phyloP scores from a whole-genome alignment of 768 basidiomycete species.

The Lentinus brumalis region DNA sequence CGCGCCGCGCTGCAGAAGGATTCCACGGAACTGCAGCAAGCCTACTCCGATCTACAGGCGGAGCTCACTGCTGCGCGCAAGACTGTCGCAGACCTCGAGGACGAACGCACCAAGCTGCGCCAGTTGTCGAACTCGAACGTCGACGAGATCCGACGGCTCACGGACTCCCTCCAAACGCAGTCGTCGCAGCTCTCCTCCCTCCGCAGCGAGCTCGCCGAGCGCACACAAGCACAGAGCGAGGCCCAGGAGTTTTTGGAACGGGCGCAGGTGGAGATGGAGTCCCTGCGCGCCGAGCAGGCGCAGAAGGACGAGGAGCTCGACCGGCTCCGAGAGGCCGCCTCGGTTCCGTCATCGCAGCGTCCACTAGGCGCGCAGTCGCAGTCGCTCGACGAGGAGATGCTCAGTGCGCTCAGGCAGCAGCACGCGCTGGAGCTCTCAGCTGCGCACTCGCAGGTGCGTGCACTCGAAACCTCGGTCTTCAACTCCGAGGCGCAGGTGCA shows the following conservation, averaged over 20 bases:
- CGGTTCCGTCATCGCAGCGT: constrained; percentile 33
- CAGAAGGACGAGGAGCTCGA: constrained; percentile 70
- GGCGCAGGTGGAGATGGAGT: constrained; percentile 71
- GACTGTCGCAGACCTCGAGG: constrained; percentile 60
- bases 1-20: constrained; percentile 34
- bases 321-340: constrained; percentile 49
- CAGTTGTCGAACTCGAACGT: constrained; percentile 56
- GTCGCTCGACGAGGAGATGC: constrained; percentile 74
- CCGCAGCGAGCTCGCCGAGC: constrained; percentile 54
- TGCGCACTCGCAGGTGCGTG: constrained; percentile 77
- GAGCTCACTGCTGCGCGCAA: constrained; percentile 58
- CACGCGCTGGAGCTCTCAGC: constrained; percentile 80
- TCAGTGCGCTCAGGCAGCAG: constrained; percentile 70
- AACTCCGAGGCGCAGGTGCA: constrained; percentile 72
- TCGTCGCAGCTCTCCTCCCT: constrained; percentile 56
- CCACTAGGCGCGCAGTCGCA: constrained; percentile 34
- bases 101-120: constrained; percentile 61
- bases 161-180: constrained; percentile 44
- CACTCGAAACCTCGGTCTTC: constrained; percentile 71
- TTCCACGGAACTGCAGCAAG: constrained; percentile 60
- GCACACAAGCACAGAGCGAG: constrained; percentile 53
- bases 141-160: constrained; percentile 61
- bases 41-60: constrained; percentile 60
- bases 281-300: constrained; percentile 60
- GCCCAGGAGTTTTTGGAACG: constrained; percentile 62